A percentile compares a stretch with the other conserved stretches of the same genome.
Evolutionary conservation across 2,329 filamentous ascomycete species (phyloP).

Genomic region (Cordyceps sp.): DNA sequence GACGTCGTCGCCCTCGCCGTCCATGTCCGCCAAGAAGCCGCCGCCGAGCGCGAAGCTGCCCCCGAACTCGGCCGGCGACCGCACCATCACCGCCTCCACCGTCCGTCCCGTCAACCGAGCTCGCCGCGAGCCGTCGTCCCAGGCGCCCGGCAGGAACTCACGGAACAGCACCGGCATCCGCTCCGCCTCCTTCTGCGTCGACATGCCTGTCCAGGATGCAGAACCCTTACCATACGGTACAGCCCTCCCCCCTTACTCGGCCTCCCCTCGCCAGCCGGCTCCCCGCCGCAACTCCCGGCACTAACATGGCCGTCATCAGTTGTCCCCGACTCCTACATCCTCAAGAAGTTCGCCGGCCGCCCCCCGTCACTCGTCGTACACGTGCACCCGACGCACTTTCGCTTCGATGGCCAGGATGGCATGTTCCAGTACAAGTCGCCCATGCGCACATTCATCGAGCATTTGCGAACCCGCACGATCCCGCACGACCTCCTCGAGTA

Average conservation of each 20-base stretch:
- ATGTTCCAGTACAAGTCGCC: slow-evolving; percentile 86
- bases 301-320: slow-evolving; percentile 30
- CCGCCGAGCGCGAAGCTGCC: slow-evolving; percentile 24
- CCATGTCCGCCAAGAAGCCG: slow-evolving; percentile 37
- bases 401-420: slow-evolving; percentile 86
- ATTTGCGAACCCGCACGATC: slow-evolving; percentile 58
- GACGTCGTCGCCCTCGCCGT: slow-evolving; percentile 42
- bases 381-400: slow-evolving; percentile 70
- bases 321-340: slow-evolving; percentile 57
- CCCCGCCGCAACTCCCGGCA: too few relatives aligned
- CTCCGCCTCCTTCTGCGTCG: slow-evolving; percentile 29
- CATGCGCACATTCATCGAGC: slow-evolving; percentile 68
- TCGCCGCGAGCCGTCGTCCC: slow-evolving; percentile 36
- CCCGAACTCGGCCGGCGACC: slow-evolving; percentile 17
- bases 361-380: slow-evolving; percentile 78
- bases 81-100: slow-evolving; percentile 20
- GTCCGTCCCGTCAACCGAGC: slow-evolving; percentile 38
- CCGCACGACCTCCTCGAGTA: slow-evolving; percentile 81
- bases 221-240: slow-evolving; percentile 38
- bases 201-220: slow-evolving; percentile 18
- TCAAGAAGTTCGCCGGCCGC: slow-evolving; percentile 62
- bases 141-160: slow-evolving; percentile 27
- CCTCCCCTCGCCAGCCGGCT: too few relatives aligned
- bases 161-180: slow-evolving; percentile 33
- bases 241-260: neutral